Base-by-base conservation (phyloP, 1,284 basidiomycete genomes). In the Malassezia restricta region DNA sequence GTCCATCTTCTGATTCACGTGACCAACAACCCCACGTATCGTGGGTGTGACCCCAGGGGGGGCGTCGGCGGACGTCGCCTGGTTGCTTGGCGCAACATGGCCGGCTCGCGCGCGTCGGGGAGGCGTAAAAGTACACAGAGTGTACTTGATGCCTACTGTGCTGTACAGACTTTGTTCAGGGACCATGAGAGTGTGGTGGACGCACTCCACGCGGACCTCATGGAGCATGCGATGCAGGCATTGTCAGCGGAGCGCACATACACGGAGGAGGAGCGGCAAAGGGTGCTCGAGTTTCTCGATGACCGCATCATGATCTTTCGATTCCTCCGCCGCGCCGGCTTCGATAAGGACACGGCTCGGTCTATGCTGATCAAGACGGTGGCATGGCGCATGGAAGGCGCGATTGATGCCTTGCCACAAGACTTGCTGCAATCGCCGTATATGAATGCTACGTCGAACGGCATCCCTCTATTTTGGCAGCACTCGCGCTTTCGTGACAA, bases 401-500 rank as follows among this genome's bases (percentile, higher is more conserved):
- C 17, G 31, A 50, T 57, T 27, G 40, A 47, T 42, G 43, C 29
- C n/a, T 30, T 50, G n/a, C 32, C 53, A 11, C 37, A 40, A n/a
- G 49, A 47, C 24, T 14, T 47, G 39, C 45, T 57, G 27, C 46
- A 51, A 28, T 48, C 56, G 37, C 20, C 46, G 30, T 57, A 49
- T 47, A 57, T 54, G 46, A 44, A 44, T 20, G 40, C 38, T 14
- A 48, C 54, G 38, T 8, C 4, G 27, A 43, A 52, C 20, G 38
- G 42, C 12, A 35, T 51, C 14, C 72, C 72, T 11, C 58, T 74
- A 11, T 67, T 74, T 35, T 73, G 66, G 64, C 53, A 66, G 42
- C 65, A 71, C 43, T 57, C 59, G 27, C 28, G 52, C n/a, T 63
- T 71, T 32, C 56, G 46, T 9, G 72, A 74, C 46, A 43, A 57